phyloP scores from a whole-genome alignment of 1,139 yeast species.

The Lodderomyces beijingensis region DNA sequence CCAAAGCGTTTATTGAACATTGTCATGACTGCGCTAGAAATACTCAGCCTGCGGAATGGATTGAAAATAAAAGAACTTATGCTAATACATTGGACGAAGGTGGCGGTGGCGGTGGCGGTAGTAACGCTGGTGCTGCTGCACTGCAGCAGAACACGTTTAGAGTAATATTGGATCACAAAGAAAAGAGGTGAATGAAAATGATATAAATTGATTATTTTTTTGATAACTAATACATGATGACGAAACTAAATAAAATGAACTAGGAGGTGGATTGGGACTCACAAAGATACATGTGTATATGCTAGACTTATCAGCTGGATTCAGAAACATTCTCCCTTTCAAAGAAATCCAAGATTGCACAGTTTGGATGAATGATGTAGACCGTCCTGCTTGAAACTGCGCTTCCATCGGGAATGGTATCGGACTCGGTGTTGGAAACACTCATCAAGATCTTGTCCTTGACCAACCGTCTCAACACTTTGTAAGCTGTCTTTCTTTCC shows the following conservation, averaged over 20 bases:
- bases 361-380: slow-evolving; percentile 87
- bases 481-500: slow-evolving; percentile 69
- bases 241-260: too few relatives aligned
- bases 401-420: slow-evolving; percentile 15
- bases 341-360: slow-evolving; percentile 64
- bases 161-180: slow-evolving; percentile 7
- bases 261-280: too few relatives aligned
- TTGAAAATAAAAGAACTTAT: slow-evolving; percentile 6
- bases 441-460: slow-evolving; percentile 84
- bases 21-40: slow-evolving; percentile 57
- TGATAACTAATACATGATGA: slow-evolving; percentile 1
- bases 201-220: neutral
- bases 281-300: too few relatives aligned
- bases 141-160: slow-evolving; percentile 9
- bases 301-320: slow-evolving; percentile 1
- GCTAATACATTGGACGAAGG: neutral
- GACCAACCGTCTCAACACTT: slow-evolving; percentile 79
- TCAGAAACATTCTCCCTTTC: slow-evolving; percentile 17
- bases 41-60: slow-evolving; percentile 28
- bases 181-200: neutral
- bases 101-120: too few relatives aligned
- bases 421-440: slow-evolving; percentile 57
- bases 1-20: slow-evolving; percentile 62
- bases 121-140: slow-evolving; percentile 1
- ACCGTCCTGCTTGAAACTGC: slow-evolving; percentile 30